These are phyloP conservation scores for Centella asiatica DNA, from an alignment of 129 eudicot species.

Conservation along the genomic window DNA sequence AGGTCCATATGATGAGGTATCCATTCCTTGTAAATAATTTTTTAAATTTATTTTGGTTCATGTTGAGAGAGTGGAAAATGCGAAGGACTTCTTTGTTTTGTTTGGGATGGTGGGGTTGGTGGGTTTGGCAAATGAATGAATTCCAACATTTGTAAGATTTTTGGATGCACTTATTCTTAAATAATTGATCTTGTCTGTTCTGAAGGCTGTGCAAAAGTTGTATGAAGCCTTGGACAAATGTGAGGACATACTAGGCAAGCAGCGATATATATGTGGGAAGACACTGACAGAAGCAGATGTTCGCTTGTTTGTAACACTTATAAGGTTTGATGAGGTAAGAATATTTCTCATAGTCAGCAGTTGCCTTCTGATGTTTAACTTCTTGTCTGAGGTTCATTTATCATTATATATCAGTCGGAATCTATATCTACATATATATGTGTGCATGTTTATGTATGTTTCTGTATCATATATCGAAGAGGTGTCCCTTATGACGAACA, in stretches of 20 bases:
- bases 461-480: not conserved
- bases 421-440: not conserved
- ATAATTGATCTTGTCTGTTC: not conserved
- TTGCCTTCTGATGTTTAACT: not conserved
- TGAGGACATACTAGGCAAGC: constrained; percentile 82
- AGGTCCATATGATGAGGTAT: constrained; percentile 85
- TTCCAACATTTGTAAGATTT: not conserved
- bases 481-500: not conserved
- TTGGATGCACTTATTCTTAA: not conserved
- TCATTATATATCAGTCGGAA: not conserved
- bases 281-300: constrained; percentile 78
- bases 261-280: constrained; percentile 70
- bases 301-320: constrained; percentile 85
- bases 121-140: not conserved
- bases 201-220: constrained; percentile 69
- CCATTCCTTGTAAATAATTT: not conserved
- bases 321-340: constrained; percentile 93
- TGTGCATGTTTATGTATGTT: not conserved
- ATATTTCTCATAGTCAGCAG: not conserved
- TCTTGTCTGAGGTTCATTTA: not conserved
- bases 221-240: constrained; percentile 85
- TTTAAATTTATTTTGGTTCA: not conserved
- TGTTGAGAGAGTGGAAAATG: too few species aligned
- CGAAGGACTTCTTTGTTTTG: not conserved
- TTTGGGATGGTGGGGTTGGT: not conserved